Conservation (phyloP, 257 asterid species). For the Gentiana dahurica region DNA sequence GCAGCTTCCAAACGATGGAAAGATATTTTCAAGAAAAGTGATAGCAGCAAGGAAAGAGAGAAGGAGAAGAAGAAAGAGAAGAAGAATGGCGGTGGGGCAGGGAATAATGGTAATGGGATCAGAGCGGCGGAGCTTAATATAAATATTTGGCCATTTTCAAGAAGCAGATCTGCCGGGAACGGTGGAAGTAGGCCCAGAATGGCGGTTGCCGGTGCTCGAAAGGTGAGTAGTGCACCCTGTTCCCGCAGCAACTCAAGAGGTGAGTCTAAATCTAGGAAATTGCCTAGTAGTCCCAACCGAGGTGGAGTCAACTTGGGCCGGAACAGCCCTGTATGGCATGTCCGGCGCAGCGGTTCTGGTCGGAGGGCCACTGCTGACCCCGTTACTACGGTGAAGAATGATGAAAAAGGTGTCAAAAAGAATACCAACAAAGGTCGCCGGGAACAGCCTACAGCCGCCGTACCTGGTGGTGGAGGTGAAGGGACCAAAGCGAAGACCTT, state of each 20-base stretch:
- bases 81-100: constrained; percentile 27
- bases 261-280: constrained; percentile 72
- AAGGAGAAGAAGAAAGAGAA: constrained; percentile 41
- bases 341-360: constrained; percentile 33
- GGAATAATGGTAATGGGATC: constrained; percentile 12
- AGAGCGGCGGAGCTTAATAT: constrained; percentile 76
- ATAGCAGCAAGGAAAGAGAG: constrained; percentile 13
- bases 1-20: constrained; percentile 79
- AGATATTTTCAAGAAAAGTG: constrained; percentile 47
- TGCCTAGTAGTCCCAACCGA: constrained; percentile 70
- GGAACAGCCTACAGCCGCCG: constrained; percentile 20
- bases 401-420: constrained; percentile 26
- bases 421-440: constrained; percentile 31
- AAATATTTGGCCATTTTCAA: constrained; percentile 79
- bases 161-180: constrained; percentile 96
- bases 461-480: constrained; percentile 2
- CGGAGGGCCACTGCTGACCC: constrained; percentile 7
- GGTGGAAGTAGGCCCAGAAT: constrained; percentile 55
- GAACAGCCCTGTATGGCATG: constrained; percentile 82
- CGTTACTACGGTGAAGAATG: constrained; percentile 7
- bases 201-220: constrained; percentile 32
- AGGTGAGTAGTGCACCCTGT: constrained; percentile 93
- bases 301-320: constrained; percentile 77
- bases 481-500: constrained; percentile 35
- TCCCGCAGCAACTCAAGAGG: constrained; percentile 91